Percentiles rank a stretch among this genome's conserved stretches.
phyloP scores from a whole-genome alignment of 306 rosid genomes.

The Abrus precatorius region DNA sequence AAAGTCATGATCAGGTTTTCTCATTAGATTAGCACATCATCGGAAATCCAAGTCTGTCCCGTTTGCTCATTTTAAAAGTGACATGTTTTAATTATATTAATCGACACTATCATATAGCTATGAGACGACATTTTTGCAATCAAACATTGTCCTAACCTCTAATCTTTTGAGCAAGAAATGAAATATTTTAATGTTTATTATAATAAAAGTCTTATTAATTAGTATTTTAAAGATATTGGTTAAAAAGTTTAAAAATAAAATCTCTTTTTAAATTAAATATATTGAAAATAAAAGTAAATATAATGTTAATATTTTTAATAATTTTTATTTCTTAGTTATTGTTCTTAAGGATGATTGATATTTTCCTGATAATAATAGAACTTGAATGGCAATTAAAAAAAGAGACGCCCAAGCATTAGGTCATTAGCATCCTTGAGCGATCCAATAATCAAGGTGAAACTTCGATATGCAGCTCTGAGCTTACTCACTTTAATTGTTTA shows the following conservation, averaged over 20 bases:
- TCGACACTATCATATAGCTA: background rate
- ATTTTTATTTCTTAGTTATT: too few species aligned
- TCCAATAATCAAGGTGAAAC: slow-evolving; percentile 12
- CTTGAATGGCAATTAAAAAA: slow-evolving; percentile 13
- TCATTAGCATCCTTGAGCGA: slow-evolving; percentile 9
- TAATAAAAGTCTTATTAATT: too few species aligned
- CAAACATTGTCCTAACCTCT: slow-evolving; percentile 12
- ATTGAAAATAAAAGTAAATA: too few species aligned
- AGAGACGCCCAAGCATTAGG: background rate
- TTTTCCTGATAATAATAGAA: background rate
- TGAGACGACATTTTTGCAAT: slow-evolving; percentile 19
- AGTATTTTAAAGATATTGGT: too few species aligned
- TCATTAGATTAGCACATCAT: slow-evolving; percentile 45
- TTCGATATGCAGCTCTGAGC: background rate
- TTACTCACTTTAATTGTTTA: slow-evolving; percentile 10
- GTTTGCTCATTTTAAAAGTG: slow-evolving; percentile 47
- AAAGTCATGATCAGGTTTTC: slow-evolving; percentile 35
- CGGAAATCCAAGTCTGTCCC: slow-evolving; percentile 57
- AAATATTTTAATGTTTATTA: background rate
- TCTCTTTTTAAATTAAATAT: too few species aligned
- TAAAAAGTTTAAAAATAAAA: too few species aligned
- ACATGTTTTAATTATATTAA: background rate
- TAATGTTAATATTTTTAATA: too few species aligned
- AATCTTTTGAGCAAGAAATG: background rate
- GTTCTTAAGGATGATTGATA: too few species aligned